These are phyloP conservation scores for Trypanosoma platydactyli DNA, from an alignment of 208 protist genomes.

Conservation along the genomic window DNA sequence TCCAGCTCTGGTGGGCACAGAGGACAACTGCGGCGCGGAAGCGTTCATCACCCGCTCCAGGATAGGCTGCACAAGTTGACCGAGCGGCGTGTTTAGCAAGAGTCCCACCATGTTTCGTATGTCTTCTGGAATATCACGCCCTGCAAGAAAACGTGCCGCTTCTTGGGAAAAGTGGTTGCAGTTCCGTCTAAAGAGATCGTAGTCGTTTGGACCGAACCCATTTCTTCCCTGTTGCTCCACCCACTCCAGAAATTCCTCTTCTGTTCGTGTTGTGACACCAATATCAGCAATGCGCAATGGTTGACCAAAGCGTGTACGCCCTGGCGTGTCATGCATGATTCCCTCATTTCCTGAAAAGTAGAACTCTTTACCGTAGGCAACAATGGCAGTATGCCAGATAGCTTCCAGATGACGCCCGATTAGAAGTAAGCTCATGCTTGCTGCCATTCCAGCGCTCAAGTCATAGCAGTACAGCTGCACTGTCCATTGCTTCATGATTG, in stretches of 20 bases:
- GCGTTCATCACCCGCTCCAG: slow-evolving; percentile 68
- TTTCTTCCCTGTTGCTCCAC: slow-evolving; percentile 26
- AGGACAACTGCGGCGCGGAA: not conserved
- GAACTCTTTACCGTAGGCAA: slow-evolving; percentile 91
- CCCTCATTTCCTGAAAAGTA: slow-evolving; percentile 92
- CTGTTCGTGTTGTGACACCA: slow-evolving; percentile 53
- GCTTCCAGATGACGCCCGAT: slow-evolving; percentile 88
- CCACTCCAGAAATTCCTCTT: slow-evolving; percentile 67
- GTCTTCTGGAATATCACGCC: slow-evolving; percentile 56
- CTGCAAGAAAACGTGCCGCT: slow-evolving; percentile 69
- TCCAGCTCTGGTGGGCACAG: not conserved
- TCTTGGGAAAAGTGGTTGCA: slow-evolving; percentile 94
- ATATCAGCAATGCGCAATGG: slow-evolving; percentile 61
- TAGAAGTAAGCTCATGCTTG: slow-evolving; percentile 61
- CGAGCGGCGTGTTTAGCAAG: slow-evolving; percentile 78
- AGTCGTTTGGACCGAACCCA: slow-evolving; percentile 77
- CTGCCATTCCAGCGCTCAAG: slow-evolving; percentile 89
- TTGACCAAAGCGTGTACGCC: slow-evolving; percentile 79
- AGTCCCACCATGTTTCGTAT: slow-evolving; percentile 75
- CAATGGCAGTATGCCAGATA: slow-evolving; percentile 94
- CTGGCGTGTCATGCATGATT: slow-evolving; percentile 51
- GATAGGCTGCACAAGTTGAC: slow-evolving; percentile 74
- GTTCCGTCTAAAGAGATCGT: slow-evolving; percentile 90
- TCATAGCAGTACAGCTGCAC: slow-evolving; percentile 94
- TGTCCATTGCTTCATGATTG: too few relatives aligned